A percentile compares a stretch with the other conserved stretches of the same genome.
Conservation (phyloP, 2,329 filamentous ascomycete genomes). For the Aspergillus ochraceus region DNA sequence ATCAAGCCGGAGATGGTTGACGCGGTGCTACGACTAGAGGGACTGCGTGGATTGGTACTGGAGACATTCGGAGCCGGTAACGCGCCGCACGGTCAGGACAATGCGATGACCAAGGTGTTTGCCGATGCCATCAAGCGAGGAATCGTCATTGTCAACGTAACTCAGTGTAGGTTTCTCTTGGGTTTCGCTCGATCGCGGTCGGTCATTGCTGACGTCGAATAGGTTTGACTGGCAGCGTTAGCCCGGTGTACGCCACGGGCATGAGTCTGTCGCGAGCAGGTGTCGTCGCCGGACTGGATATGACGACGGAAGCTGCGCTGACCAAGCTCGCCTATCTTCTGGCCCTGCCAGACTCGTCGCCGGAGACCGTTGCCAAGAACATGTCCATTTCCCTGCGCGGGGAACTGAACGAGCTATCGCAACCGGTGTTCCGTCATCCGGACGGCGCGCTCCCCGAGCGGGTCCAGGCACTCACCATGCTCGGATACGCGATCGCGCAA, state of each 20-base stretch:
- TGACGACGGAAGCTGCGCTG: conserved; percentile 86
- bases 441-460: conserved; percentile 57
- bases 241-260: conserved; percentile 73
- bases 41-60: conserved; percentile 76
- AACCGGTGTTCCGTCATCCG: conserved; percentile 75
- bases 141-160: conserved; percentile 86
- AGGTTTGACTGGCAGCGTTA: conserved; percentile 68
- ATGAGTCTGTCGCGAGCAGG: conserved; percentile 78
- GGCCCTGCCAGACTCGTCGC: conserved; percentile 63
- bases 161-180: conserved; percentile 68
- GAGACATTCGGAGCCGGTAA: conserved; percentile 95
- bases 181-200: conserved; percentile 37
- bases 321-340: conserved; percentile 89
- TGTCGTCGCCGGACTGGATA: conserved; percentile 83
- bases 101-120: conserved; percentile 75
- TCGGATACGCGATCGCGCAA: conserved; percentile 77
- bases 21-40: conserved; percentile 73
- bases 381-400: conserved; percentile 79
- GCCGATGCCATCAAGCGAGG: conserved; percentile 74
- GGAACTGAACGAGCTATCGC: conserved; percentile 76
- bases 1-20: conserved; percentile 94
- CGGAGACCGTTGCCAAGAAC: conserved; percentile 64
- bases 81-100: conserved; percentile 78
- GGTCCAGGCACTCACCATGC: conserved; percentile 68
- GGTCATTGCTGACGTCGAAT: conserved; percentile 18